Conservation (phyloP, 441 rosid species). For the Euphorbia celastroides region DNA sequence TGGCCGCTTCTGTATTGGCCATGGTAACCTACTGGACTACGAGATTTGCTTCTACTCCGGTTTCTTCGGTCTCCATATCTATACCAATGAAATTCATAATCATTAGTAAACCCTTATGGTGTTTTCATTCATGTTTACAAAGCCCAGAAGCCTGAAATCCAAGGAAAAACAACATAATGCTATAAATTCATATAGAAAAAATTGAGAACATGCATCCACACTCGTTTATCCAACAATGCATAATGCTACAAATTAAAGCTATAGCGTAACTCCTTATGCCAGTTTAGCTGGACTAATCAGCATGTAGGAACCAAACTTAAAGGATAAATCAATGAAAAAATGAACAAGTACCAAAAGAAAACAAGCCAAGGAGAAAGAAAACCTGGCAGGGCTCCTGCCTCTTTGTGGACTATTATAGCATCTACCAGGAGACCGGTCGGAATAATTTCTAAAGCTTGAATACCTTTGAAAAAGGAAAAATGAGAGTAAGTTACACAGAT, state of each 20-base stretch:
- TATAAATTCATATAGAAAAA: neutral
- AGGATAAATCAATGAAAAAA: neutral
- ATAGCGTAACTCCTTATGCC: neutral
- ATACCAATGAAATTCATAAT: conserved; percentile 6
- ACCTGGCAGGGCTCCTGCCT: conserved; percentile 82
- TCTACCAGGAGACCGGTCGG: conserved; percentile 46
- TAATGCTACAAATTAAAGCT: neutral
- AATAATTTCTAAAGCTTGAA: conserved; percentile 50
- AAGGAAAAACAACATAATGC: neutral
- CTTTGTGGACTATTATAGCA: conserved; percentile 66
- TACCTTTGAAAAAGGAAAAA: conserved; percentile 32
- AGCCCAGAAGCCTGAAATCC: neutral
- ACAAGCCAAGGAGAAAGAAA: conserved; percentile 11
- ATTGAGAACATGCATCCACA: neutral
- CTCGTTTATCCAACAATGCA: neutral
- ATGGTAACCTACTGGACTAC: conserved; percentile 48
- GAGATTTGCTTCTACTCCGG: conserved; percentile 52
- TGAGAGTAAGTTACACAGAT: neutral
- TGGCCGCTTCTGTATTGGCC: conserved; percentile 43
- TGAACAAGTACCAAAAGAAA: neutral
- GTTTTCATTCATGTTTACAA: conserved; percentile 7
- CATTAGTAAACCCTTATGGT: neutral
- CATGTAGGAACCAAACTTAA: neutral
- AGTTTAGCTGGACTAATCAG: neutral
- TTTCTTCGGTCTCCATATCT: conserved; percentile 52